Percentiles rank a stretch among this genome's conserved stretches.
These are phyloP conservation scores for Myxozyma nipponensis DNA, from an alignment of 805 yeast species.

Conservation along the genomic window DNA sequence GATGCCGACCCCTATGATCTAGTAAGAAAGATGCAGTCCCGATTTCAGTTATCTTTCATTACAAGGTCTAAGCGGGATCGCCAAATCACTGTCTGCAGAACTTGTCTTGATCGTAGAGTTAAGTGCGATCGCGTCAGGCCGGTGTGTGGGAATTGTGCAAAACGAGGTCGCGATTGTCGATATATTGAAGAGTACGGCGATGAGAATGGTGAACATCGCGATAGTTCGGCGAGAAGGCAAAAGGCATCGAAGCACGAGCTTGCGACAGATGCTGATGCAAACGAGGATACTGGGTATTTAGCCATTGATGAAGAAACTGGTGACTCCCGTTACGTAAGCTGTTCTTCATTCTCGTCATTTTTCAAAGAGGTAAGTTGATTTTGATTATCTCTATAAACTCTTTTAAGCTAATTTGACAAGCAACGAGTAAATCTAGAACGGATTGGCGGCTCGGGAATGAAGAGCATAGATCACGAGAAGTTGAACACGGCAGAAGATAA, in stretches of 20 bases:
- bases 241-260: not conserved
- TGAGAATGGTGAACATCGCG: not conserved
- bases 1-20: too few relatives aligned
- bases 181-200: not conserved
- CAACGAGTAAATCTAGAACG: not conserved
- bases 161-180: not conserved
- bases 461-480: too few relatives aligned
- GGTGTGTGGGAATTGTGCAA: not conserved
- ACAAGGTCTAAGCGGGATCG: too few relatives aligned
- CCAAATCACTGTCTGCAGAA: not conserved
- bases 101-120: not conserved
- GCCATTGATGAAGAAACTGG: not conserved
- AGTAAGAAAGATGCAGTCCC: too few relatives aligned
- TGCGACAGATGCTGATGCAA: too few relatives aligned
- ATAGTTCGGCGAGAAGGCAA: not conserved
- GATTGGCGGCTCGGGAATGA: not conserved
- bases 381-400: not conserved
- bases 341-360: not conserved
- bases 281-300: not conserved
- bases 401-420: not conserved
- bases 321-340: not conserved
- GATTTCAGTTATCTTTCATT: too few relatives aligned
- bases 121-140: not conserved
- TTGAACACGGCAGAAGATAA: not conserved
- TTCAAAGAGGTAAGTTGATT: not conserved